Percentiles rank a stretch among this genome's conserved stretches.
Conservation (phyloP, 2,329 filamentous ascomycete genomes). For the Talaromyces amestolkiae region DNA sequence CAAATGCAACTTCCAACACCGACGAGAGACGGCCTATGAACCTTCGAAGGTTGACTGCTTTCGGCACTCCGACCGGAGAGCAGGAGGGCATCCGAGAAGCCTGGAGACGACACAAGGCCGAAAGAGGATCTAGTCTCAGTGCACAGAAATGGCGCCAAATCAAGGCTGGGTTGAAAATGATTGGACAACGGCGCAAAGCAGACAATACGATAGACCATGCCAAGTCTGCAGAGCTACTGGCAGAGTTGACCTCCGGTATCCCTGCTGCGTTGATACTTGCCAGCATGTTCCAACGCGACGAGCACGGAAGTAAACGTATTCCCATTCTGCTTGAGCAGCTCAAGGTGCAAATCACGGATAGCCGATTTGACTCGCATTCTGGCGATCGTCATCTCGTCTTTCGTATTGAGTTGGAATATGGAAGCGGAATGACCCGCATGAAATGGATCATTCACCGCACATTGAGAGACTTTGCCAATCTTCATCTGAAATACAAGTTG, state of each 20-base stretch:
- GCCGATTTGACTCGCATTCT: constrained; percentile 59
- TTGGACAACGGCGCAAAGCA: constrained; percentile 74
- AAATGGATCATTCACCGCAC: constrained; percentile 90
- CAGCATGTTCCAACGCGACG: constrained; percentile 96
- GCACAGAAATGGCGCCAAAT: constrained; percentile 89
- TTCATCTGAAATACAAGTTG: constrained; percentile 91
- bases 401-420: constrained; percentile 91
- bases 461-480: constrained; percentile 82
- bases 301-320: constrained; percentile 91
- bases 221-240: constrained; percentile 95
- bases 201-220: constrained; percentile 84
- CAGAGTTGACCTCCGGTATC: constrained; percentile 85
- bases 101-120: constrained; percentile 50
- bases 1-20: constrained; percentile 28
- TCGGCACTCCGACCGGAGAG: constrained; percentile 62
- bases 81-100: constrained; percentile 63
- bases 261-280: constrained; percentile 92
- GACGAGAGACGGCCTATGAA: constrained; percentile 61
- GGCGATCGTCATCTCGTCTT: constrained; percentile 77
- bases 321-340: constrained; percentile 93
- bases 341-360: constrained; percentile 82
- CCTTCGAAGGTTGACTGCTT: constrained; percentile 62
- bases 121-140: constrained; percentile 67
- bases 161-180: constrained; percentile 80
- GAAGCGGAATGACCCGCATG: constrained; percentile 92